Evolutionary conservation across 139 green algal genomes (phyloP), one percentile per base, ranked within the genome.

Genomic region (Raphidocelis subcapitata): DNA sequence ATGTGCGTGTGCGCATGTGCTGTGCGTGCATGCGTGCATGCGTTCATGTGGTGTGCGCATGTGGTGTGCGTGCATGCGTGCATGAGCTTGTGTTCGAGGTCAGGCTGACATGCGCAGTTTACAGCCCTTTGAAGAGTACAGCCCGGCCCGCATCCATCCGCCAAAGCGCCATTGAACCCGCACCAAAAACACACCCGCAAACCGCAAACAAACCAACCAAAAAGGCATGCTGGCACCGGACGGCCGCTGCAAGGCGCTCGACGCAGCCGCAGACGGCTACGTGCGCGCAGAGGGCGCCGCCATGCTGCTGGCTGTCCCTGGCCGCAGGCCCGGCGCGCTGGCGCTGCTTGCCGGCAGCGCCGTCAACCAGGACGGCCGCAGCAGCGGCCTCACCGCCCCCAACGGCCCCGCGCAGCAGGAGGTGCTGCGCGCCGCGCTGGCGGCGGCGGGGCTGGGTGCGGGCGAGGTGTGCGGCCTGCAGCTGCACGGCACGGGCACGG

Each of bases 351-450:
- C 61, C 3, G 84, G 78, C 36, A 70, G 72, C 20, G 79, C 85
- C 24, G 82, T 92, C 1, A 90, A 92, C 74, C 84, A 92, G 73
- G 92, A 97, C 69, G 91, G 91, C 5, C 88, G 90, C 74, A 92
- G 84, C 67, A 92, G 85, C 74, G 82, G 81, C 60, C 84, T 98
- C 44, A 97, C 93, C 0, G 92, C 93, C 3, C 93, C 93, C 41
- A 96, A 94, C 73, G 93, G 92, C 0, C 90, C 92, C 5, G 86
- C 91, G 26, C 93, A 98, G 81, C 85, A 94, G 79, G 79, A 75
- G 12, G 90, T 95, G 28, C 82, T 97, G 1, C 73, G 79, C 3
- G 62, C 57, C 3, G 88, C 89, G 3, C 71, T 92, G 29, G 20
- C 12, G 31, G 46, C 37, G 5, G 81, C 67, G 1, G 49, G 57